Conservation (phyloP, 2,329 filamentous ascomycete species). For the Colletotrichum higginsianum region DNA sequence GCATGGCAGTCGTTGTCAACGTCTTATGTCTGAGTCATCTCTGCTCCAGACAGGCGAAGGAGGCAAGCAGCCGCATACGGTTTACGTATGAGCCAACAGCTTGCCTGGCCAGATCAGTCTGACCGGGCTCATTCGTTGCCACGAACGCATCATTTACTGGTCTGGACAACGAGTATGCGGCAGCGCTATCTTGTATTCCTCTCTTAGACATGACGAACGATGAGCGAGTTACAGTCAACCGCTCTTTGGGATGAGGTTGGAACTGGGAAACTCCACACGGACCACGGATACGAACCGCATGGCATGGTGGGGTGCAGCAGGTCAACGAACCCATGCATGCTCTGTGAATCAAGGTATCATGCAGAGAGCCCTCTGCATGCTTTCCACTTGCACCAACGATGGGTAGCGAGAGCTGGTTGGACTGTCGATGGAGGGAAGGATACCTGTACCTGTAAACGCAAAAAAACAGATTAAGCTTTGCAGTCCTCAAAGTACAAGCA, state of each 20-base stretch:
- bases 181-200: neutral
- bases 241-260: neutral
- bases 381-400: neutral
- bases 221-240: neutral
- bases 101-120: neutral
- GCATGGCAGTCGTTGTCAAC: neutral
- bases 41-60: neutral
- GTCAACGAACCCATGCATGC: slow-evolving; percentile 1
- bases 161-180: neutral
- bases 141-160: neutral
- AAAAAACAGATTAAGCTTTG: neutral
- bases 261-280: slow-evolving; percentile 14
- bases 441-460: neutral
- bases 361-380: slow-evolving; percentile 1
- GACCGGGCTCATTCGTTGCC: neutral
- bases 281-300: slow-evolving; percentile 17
- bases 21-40: neutral
- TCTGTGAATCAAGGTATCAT: neutral
- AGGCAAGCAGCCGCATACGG: neutral
- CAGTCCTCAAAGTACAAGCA: neutral
- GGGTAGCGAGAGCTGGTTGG: neutral
- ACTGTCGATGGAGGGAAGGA: neutral
- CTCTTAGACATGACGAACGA: neutral
- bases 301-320: neutral
- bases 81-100: neutral